Conservation (phyloP, 1,284 basidiomycete species). For the Cutaneotrichosporon arboriforme region DNA sequence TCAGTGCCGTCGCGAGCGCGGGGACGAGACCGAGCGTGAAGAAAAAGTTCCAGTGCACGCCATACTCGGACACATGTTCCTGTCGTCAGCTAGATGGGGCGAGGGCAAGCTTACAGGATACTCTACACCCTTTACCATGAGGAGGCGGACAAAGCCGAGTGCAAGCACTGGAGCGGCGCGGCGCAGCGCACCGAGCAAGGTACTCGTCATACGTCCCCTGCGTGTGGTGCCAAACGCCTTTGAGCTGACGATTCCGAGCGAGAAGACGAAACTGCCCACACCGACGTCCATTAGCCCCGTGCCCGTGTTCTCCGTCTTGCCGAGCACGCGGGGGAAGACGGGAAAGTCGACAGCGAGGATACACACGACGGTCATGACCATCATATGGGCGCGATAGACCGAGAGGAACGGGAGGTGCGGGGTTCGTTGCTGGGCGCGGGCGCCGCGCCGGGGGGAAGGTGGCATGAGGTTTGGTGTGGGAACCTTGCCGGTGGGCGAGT, state of each 20-base stretch:
- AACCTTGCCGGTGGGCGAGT: not conserved
- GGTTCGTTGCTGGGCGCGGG: not conserved
- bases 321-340: conserved; percentile 78
- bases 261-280: conserved; percentile 77
- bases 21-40: conserved; percentile 82
- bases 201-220: not conserved
- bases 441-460: not conserved
- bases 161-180: conserved; percentile 65
- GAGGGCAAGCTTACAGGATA: conserved; percentile 67
- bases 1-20: conserved; percentile 63
- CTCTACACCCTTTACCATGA: conserved; percentile 85
- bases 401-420: conserved; percentile 59
- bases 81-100: conserved; percentile 39
- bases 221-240: conserved; percentile 27
- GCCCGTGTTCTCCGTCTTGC: conserved; percentile 92
- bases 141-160: conserved; percentile 70
- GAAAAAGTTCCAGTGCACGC: conserved; percentile 99
- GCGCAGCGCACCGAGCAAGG: conserved; percentile 44
- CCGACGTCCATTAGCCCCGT: conserved; percentile 98
- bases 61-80: conserved; percentile 97
- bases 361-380: conserved; percentile 82
- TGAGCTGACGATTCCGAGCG: conserved; percentile 82
- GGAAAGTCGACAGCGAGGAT: conserved; percentile 96
- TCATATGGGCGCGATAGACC: conserved; percentile 89
- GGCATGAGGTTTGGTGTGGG: not conserved